Evolutionary conservation across 2,329 filamentous ascomycete species (phyloP), one percentile per base, ranked within the genome.

Genomic region (Xylaria sp.): DNA sequence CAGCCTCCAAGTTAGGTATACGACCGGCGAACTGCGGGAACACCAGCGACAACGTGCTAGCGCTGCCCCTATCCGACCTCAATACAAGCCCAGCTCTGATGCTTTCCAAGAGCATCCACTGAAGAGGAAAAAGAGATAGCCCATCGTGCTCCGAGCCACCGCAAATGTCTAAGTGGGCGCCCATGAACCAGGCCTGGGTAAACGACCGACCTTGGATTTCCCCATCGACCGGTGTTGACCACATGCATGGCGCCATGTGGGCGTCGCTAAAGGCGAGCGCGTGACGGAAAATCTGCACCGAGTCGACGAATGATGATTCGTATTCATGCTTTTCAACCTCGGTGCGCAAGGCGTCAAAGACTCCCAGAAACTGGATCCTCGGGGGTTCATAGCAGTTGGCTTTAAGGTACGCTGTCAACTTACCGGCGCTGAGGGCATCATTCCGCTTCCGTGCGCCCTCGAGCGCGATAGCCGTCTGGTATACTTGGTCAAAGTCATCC

Each of bases 21-120:
- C 25, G 15, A 5, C 61, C 61, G 15, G 57, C 56, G 33, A 63
- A 63, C 33, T 63, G 61, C 2, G 61, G 61, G n/a, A 63, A 63
- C 6, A 33, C 15, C 23, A 60, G 19, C 8, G 57, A 63, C 25
- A 60, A 23, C 14, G 47, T 35, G 3, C 14, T 12, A 23, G 31
- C 17, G 28, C 9, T 52, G 2, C 17, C 35, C 40, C 7, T 17
- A 42, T 63, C 33, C 2, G 56, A 46, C 42, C 31, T 37, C 5
- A 63, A 49, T 8, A 60, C 4, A 19, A 63, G 46, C 7, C 61
- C 61, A 6, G 57, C 57, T 53, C 15, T 46, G 12, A 63, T 57
- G 42, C 61, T 63, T 40, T 63, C 61, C 8, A 63, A 35, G 1
- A 63, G n/a, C 51, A 63, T 63, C 61, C 61, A 63, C 46, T 63